Conservation (phyloP, 2,329 filamentous ascomycete species). For the Aureobasidium sp. region DNA sequence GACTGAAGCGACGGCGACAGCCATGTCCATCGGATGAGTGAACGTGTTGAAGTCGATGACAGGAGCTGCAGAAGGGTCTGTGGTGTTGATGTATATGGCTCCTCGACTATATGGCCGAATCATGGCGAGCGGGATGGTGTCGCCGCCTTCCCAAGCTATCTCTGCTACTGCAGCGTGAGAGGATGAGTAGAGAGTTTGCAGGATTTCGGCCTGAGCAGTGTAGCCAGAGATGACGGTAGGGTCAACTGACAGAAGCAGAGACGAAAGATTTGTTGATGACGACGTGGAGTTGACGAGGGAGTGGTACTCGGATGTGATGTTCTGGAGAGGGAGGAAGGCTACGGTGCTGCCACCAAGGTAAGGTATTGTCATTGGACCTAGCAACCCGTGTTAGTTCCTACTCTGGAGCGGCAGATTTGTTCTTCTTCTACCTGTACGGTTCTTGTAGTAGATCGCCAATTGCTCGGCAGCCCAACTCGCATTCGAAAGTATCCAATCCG, state of each 20-base stretch:
- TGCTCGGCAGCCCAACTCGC: constrained; percentile 6
- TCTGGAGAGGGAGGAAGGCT: constrained; percentile 20
- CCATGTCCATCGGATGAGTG: constrained; percentile 31
- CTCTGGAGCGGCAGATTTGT: no score
- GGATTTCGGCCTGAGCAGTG: constrained; percentile 40
- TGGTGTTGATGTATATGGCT: constrained; percentile 26
- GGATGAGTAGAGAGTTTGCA: constrained; percentile 37
- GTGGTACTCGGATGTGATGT: constrained; percentile 14
- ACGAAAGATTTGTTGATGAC: constrained; percentile 15
- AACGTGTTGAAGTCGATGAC: constrained; percentile 36
- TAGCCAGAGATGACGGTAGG: constrained; percentile 40
- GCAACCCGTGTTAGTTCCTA: no score
- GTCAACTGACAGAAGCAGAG: constrained; percentile 24
- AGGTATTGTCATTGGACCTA: constrained; percentile 23
- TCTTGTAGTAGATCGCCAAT: not conserved
- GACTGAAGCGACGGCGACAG: constrained; percentile 29
- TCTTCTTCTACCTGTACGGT: not conserved
- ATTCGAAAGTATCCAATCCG: constrained; percentile 27
- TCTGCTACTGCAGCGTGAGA: constrained; percentile 41
- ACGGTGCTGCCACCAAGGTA: constrained; percentile 26
- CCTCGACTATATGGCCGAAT: constrained; percentile 32
- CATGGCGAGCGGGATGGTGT: constrained; percentile 23
- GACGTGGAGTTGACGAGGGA: constrained; percentile 13
- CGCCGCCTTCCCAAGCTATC: constrained; percentile 32
- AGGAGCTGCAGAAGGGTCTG: constrained; percentile 28